Percentiles rank a stretch among this genome's conserved stretches.
Conservation (phyloP, 1,284 basidiomycete genomes). For the Microbotryum saponariae region DNA sequence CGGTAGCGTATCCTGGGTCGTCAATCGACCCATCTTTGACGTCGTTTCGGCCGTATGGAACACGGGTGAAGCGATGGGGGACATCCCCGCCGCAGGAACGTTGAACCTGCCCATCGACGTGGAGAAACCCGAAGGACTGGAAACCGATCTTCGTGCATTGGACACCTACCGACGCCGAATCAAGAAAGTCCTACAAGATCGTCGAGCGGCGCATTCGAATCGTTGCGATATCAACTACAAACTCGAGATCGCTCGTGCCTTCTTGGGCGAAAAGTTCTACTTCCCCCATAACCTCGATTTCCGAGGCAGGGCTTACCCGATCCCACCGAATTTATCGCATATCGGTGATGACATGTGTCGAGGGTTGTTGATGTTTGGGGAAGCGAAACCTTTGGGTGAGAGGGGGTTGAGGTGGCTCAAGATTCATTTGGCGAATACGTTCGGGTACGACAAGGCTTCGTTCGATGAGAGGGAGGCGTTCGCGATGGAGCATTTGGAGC, state of each 20-base stretch:
- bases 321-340: constrained; percentile 92
- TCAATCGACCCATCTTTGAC: constrained; percentile 71
- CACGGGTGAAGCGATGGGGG: constrained; percentile 42
- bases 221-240: constrained; percentile 94
- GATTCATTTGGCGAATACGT: constrained; percentile 87
- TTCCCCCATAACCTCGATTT: constrained; percentile 98
- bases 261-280: constrained; percentile 79
- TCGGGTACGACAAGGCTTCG: constrained; percentile 89
- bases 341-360: constrained; percentile 92
- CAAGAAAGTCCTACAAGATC: constrained; percentile 55
- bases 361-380: constrained; percentile 78
- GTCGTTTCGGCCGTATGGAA: constrained; percentile 78
- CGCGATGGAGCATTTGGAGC: constrained; percentile 62
- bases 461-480: constrained; percentile 84
- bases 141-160: constrained; percentile 60
- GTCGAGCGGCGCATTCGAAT: constrained; percentile 77
- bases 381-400: constrained; percentile 68
- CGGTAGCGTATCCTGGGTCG: constrained; percentile 81
- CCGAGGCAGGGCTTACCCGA: constrained; percentile 92
- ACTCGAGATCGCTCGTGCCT: constrained; percentile 92
- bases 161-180: constrained; percentile 55
- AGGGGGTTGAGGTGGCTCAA: constrained; percentile 78
- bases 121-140: constrained; percentile 53
- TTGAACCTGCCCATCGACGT: constrained; percentile 47
- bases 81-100: constrained; percentile 37